These are phyloP conservation scores for Dovyalis caffra DNA, from an alignment of 345 rosid genomes.

Conservation along the genomic window DNA sequence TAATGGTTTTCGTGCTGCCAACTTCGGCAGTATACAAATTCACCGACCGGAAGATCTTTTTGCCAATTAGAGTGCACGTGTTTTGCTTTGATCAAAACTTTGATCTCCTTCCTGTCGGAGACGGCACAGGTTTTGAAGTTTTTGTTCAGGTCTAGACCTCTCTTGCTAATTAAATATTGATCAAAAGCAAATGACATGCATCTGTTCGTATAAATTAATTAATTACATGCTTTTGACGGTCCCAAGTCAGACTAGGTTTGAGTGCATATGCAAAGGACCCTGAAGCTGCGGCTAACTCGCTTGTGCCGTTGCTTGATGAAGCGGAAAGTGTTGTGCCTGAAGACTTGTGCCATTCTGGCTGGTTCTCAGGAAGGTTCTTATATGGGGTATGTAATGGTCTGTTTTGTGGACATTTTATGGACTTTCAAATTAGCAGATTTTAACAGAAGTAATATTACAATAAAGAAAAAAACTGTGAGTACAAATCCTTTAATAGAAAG, in stretches of 20 bases:
- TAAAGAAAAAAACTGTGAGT: too few relatives aligned
- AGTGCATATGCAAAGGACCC: slow-evolving; percentile 71
- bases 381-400: too few relatives aligned
- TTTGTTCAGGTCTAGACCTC: slow-evolving; percentile 46
- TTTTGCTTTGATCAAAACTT: slow-evolving; percentile 73
- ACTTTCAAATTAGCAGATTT: too few relatives aligned
- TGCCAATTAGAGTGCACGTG: slow-evolving; percentile 55
- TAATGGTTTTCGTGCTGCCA: too few relatives aligned
- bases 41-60: too few relatives aligned
- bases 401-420: too few relatives aligned
- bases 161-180: background rate
- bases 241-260: slow-evolving; percentile 68
- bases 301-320: slow-evolving; percentile 59
- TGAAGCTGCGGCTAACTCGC: slow-evolving; percentile 58
- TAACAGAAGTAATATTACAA: too few relatives aligned
- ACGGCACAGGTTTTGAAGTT: slow-evolving; percentile 58
- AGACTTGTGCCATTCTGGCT: slow-evolving; percentile 68
- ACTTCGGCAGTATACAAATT: too few relatives aligned
- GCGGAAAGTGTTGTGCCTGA: slow-evolving; percentile 74
- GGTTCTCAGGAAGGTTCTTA: slow-evolving; percentile 89
- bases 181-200: too few relatives aligned
- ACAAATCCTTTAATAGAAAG: too few relatives aligned
- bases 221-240: too few relatives aligned
- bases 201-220: too few relatives aligned
- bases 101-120: slow-evolving; percentile 80